These are phyloP conservation scores for Psidium guajava DNA, from an alignment of 345 rosid genomes.

Conservation along the genomic window DNA sequence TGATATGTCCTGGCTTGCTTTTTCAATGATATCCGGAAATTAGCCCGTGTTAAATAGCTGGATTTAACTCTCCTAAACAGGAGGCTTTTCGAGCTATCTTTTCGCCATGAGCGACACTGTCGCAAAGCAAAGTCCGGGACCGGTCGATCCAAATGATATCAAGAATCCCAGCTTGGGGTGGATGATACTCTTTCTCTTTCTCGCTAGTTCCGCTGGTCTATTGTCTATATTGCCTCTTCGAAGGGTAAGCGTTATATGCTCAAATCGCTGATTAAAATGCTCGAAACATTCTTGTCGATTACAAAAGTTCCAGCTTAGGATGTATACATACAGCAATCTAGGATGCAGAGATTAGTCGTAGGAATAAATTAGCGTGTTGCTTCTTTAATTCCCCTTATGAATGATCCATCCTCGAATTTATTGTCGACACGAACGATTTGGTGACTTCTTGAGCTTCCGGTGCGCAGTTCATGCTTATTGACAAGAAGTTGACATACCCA, in stretches of 20 bases:
- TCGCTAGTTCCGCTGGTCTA: background rate
- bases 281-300: background rate
- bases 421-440: background rate
- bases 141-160: background rate
- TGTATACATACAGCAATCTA: background rate
- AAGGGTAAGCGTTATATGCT: background rate
- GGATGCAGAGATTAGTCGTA: background rate
- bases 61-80: background rate
- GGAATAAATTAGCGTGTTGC: background rate
- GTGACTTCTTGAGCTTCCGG: background rate
- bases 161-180: background rate
- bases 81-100: background rate
- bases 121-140: background rate
- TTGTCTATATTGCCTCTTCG: background rate
- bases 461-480: background rate
- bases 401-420: background rate
- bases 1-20: background rate
- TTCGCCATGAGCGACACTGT: background rate
- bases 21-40: background rate
- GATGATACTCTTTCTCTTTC: background rate
- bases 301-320: background rate
- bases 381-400: background rate
- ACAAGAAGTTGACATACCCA: background rate
- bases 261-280: background rate
- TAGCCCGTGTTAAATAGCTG: background rate